These are phyloP conservation scores for Arabidopsis hybrid DNA, from an alignment of 441 rosid genomes.

Conservation along the genomic window DNA sequence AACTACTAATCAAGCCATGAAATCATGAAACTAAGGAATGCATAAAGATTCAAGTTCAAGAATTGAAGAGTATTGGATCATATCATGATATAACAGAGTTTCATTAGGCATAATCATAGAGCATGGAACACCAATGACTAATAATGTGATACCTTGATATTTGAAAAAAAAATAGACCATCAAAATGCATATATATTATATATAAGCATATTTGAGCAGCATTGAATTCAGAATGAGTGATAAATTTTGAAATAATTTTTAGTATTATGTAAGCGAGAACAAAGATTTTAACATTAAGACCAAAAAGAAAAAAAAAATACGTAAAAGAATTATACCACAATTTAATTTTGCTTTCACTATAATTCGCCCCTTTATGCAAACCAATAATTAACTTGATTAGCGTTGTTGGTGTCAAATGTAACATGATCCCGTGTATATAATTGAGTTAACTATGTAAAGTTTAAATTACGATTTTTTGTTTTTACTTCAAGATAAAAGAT, in stretches of 20 bases:
- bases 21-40: background rate
- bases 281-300: too few species aligned
- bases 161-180: too few species aligned
- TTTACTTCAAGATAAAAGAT: background rate
- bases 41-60: background rate
- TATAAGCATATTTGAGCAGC: too few species aligned
- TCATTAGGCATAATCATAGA: background rate
- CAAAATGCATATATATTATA: background rate
- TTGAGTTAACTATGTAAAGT: background rate
- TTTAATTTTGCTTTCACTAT: too few species aligned
- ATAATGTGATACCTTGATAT: background rate
- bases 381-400: too few species aligned
- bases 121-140: background rate
- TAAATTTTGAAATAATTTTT: too few species aligned
- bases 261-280: background rate
- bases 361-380: too few species aligned
- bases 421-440: too few species aligned
- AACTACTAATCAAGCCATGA: background rate
- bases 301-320: too few species aligned
- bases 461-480: background rate
- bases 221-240: background rate
- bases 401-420: too few species aligned
- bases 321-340: too few species aligned
- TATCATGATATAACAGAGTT: too few species aligned
- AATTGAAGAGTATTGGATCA: background rate